Evolutionary conservation across 257 asterid species (phyloP), one percentile per base, ranked within the genome.

Genomic region (Paraleonurus japonicus): DNA sequence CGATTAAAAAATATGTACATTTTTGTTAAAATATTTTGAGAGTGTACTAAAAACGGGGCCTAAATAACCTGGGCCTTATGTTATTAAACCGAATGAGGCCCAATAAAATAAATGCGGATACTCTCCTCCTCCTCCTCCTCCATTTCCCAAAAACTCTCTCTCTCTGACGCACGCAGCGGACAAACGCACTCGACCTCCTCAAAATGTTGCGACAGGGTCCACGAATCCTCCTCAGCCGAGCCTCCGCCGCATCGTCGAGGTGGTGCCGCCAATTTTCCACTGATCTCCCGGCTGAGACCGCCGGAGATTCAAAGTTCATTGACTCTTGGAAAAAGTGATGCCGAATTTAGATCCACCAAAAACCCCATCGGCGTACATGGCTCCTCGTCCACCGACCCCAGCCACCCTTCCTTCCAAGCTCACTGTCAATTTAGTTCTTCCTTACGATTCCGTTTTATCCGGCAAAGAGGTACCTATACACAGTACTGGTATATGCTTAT

Each of bases 341-440:
- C 90, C 95, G 3, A 83, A 39, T 43, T 65, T 86, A 4, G 95
- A 90, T 10, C 89, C 92, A 35, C 96, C 95, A 0, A 81, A 81
- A 74, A 87, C 89, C 28, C 89, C 89, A 4, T 75, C 83, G 26
- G 76, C 92, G 1, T 88, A 75, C 78, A 90, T 88, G 95, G 7
- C 65, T 0, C 81, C 92, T 23, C 92, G 95, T 19, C 93, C 92
- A 22, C 88, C 89, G 3, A 83, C 81, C 9, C 93, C 93, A 1
- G 69, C 88, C 32, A 76, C 91, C 16, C 82, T 90, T 43, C 95
- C 95, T 10, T 73, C 97, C 0, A 90, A 90, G 77, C 95, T 88
- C 82, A 90, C 95, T 11, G 83, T 90, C 80, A 90, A 90, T 76
- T 77, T 90, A 45, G 93, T 88, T 75, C 93, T 90, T 76, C 96